phyloP scores from a whole-genome alignment of 2,329 filamentous ascomycete species.

The Aspergillus udagawae region DNA sequence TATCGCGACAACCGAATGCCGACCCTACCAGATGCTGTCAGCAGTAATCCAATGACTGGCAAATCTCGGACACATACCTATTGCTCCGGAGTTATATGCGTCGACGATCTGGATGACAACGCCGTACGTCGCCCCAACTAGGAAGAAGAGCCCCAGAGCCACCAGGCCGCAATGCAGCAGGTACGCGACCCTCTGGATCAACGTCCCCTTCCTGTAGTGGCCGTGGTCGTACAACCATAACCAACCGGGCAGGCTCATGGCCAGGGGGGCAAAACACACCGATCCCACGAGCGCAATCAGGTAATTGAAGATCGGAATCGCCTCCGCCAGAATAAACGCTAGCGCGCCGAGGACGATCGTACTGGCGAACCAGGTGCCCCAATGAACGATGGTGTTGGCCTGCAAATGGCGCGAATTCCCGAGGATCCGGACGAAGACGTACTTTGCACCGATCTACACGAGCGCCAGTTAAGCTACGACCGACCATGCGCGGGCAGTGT shows the following conservation, averaged over 20 bases:
- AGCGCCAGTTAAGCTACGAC: not conserved
- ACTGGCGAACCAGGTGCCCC: constrained; percentile 48
- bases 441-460: constrained; percentile 47
- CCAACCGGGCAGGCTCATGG: constrained; percentile 44
- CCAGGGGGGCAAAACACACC: constrained; percentile 49
- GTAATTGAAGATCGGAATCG: constrained; percentile 52
- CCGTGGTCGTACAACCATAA: constrained; percentile 49
- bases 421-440: constrained; percentile 52
- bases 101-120: constrained; percentile 19
- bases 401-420: constrained; percentile 49
- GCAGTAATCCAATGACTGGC: not conserved
- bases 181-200: constrained; percentile 35
- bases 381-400: constrained; percentile 47
- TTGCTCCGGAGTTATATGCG: constrained; percentile 16
- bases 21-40: not conserved
- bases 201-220: constrained; percentile 35
- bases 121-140: constrained; percentile 40
- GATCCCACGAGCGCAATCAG: constrained; percentile 47
- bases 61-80: constrained; percentile 11
- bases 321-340: constrained; percentile 48
- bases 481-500: not conserved
- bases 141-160: constrained; percentile 42
- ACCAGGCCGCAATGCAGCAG: constrained; percentile 40
- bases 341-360: constrained; percentile 39
- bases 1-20: not conserved